These are phyloP conservation scores for Xylaria arbuscula DNA, from an alignment of 2,329 filamentous ascomycete genomes.

Conservation along the genomic window DNA sequence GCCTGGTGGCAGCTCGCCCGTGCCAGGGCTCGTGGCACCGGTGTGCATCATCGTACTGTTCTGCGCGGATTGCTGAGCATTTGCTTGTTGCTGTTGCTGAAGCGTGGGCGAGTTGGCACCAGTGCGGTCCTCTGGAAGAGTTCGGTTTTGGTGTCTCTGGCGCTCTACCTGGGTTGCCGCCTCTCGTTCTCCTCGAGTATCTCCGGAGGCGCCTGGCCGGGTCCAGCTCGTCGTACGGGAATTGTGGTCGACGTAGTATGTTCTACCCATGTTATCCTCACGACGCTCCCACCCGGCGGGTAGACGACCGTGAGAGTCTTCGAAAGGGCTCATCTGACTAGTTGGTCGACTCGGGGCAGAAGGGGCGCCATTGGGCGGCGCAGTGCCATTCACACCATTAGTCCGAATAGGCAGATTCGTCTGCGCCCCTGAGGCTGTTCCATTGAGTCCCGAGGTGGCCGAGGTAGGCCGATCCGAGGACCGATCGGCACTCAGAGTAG, in stretches of 20 bases:
- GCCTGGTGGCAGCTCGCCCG: constrained; percentile 91
- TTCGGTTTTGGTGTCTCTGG: constrained; percentile 92
- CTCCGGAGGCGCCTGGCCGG: constrained; percentile 81
- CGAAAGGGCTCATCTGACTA: constrained; percentile 85
- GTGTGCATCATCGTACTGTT: constrained; percentile 92
- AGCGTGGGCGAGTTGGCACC: constrained; percentile 91
- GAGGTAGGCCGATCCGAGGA: constrained; percentile 64
- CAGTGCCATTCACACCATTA: constrained; percentile 57
- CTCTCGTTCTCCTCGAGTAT: constrained; percentile 83
- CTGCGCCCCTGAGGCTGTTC: constrained; percentile 55
- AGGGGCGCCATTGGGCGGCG: constrained; percentile 53
- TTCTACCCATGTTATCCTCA: constrained; percentile 93
- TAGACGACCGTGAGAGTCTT: constrained; percentile 92
- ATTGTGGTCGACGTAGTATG: constrained; percentile 99
- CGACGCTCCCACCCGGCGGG: constrained; percentile 95
- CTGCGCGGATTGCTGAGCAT: constrained; percentile 51
- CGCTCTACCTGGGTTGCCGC: constrained; percentile 94
- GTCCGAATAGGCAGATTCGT: constrained; percentile 59
- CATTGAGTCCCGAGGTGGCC: constrained; percentile 63
- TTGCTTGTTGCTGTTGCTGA: constrained; percentile 62
- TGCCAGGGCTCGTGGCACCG: constrained; percentile 91
- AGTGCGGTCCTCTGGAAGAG: constrained; percentile 93
- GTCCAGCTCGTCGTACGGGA: constrained; percentile 97
- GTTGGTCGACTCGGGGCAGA: constrained; percentile 55
- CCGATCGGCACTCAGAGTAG: constrained; percentile 58